Evolutionary conservation across 345 rosid genomes (phyloP).

Genomic region (Limnanthes douglasii): DNA sequence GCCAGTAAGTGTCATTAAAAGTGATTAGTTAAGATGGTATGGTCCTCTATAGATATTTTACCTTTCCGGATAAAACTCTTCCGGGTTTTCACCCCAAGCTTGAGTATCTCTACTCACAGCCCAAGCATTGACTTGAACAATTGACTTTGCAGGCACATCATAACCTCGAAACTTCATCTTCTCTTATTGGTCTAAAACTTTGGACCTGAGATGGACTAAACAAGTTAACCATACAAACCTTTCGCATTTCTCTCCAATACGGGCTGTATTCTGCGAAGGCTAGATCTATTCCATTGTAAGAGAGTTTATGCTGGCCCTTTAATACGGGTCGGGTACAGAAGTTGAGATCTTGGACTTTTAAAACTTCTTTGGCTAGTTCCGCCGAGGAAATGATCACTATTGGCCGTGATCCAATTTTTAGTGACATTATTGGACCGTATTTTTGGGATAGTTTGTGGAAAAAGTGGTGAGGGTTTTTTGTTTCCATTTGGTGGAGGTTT

Average conservation of each 20-base stretch:
- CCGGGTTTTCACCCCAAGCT: too few relatives aligned
- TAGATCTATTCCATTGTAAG: constrained; percentile 8
- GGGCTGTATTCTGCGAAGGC: constrained; percentile 2
- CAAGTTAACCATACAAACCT: constrained; percentile 2
- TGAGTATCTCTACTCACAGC: too few relatives aligned
- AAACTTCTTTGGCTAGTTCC: constrained; percentile 9
- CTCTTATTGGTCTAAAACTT: constrained; percentile 2
- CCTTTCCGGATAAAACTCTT: too few relatives aligned
- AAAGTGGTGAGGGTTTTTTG: constrained; percentile 4
- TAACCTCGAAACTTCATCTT: constrained; percentile 1
- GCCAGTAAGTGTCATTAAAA: too few relatives aligned
- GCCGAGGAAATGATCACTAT: constrained; percentile 15
- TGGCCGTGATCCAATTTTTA: constrained; percentile 10
- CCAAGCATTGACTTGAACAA: too few relatives aligned
- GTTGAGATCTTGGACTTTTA: constrained; percentile 9
- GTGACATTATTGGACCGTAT: constrained; percentile 20
- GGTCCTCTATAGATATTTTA: too few relatives aligned
- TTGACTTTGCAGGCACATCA: too few relatives aligned
- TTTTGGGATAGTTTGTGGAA: constrained; percentile 16
- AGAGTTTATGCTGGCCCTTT: constrained; percentile 2
- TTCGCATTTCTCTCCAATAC: constrained; percentile 6
- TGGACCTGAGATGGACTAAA: constrained; percentile 1
- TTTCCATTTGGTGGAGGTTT: constrained; percentile 20
- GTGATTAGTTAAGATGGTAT: too few relatives aligned
- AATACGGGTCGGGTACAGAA: constrained; percentile 3